Conservation (phyloP, 2,329 filamentous ascomycete species). For the Didymella segeticola region DNA sequence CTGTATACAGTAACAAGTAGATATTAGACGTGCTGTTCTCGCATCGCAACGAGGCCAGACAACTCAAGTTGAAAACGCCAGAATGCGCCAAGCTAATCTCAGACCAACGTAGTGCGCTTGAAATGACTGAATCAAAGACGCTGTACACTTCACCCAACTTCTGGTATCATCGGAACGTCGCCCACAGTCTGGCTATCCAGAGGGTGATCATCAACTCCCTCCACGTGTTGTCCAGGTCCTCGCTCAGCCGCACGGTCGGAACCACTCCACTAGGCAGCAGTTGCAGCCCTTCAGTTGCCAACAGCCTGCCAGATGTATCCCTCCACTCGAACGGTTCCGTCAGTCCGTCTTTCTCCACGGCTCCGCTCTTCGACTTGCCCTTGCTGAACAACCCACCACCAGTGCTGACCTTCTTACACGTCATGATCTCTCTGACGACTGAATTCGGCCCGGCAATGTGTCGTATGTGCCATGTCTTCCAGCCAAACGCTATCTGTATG, state of each 20-base stretch:
- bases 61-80: too few relatives aligned
- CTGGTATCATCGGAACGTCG: slow-evolving; percentile 12
- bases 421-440: slow-evolving; percentile 20
- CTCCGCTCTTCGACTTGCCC: slow-evolving; percentile 10
- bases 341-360: slow-evolving; percentile 11
- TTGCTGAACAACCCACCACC: slow-evolving; percentile 15
- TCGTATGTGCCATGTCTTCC: slow-evolving; percentile 23
- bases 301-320: slow-evolving; percentile 18
- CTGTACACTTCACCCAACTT: not conserved
- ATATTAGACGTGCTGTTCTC: too few relatives aligned
- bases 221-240: slow-evolving; percentile 27
- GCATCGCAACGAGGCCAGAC: too few relatives aligned
- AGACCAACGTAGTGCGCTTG: not conserved
- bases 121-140: not conserved
- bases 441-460: slow-evolving; percentile 17
- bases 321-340: slow-evolving; percentile 24
- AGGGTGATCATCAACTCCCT: slow-evolving; percentile 26
- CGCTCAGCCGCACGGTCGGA: slow-evolving; percentile 21
- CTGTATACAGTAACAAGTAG: too few relatives aligned
- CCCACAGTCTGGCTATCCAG: slow-evolving; percentile 23
- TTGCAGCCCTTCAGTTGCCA: slow-evolving; percentile 26
- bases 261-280: slow-evolving; percentile 16
- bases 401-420: slow-evolving; percentile 20
- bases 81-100: not conserved
- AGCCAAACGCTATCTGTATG: slow-evolving; percentile 19